Conservation (phyloP, 2,329 filamentous ascomycete genomes). For the Aspergillus melleus region DNA sequence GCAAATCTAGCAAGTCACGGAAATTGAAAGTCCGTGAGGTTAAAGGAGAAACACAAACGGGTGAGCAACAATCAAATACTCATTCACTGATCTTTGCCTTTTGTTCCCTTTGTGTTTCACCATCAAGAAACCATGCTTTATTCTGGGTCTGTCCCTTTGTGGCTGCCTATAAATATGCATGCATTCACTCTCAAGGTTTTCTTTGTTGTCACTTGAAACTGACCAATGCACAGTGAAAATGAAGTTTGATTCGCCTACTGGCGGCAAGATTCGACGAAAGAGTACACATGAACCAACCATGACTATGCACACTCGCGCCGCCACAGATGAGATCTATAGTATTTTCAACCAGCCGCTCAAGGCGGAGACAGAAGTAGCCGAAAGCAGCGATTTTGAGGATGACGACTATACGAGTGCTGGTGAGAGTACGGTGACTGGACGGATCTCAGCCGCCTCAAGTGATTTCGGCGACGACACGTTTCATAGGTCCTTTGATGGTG, state of each 20-base stretch:
- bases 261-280: slow-evolving; percentile 80
- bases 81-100: background rate
- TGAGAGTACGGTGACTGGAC: slow-evolving; percentile 79
- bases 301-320: slow-evolving; percentile 93
- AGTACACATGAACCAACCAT: slow-evolving; percentile 84
- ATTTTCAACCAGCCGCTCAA: slow-evolving; percentile 88
- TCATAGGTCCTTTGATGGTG: slow-evolving; percentile 42
- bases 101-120: background rate
- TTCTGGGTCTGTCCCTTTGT: background rate
- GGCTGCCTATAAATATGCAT: background rate
- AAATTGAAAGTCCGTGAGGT: slow-evolving; percentile 82
- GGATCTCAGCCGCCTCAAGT: slow-evolving; percentile 63
- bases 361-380: slow-evolving; percentile 52
- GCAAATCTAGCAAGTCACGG: slow-evolving; percentile 51
- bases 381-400: slow-evolving; percentile 66
- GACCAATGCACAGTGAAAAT: slow-evolving; percentile 68
- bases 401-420: slow-evolving; percentile 80
- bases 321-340: slow-evolving; percentile 95
- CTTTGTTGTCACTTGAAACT: background rate
- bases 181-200: background rate
- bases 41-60: slow-evolving; percentile 84
- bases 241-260: slow-evolving; percentile 84
- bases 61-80: slow-evolving; percentile 51
- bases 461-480: slow-evolving; percentile 64
- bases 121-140: background rate